Percentiles rank a stretch among this genome's conserved stretches.
Evolutionary conservation across 2,329 filamentous ascomycete genomes (phyloP).

Genomic region (Cadophora gregata): DNA sequence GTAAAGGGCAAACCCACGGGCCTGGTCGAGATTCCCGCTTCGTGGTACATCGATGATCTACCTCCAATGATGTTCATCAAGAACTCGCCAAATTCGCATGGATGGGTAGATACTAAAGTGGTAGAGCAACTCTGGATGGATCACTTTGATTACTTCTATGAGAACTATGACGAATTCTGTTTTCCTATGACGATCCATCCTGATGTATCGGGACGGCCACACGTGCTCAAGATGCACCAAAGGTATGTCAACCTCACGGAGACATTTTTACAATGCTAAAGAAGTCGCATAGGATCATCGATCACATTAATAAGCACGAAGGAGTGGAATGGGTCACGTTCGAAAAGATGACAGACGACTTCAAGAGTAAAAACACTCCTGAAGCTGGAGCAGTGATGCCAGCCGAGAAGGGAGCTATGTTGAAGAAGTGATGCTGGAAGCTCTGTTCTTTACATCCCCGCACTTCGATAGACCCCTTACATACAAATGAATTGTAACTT

Average conservation of each 20-base stretch:
- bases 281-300: slow-evolving; percentile 70
- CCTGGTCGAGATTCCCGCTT: slow-evolving; percentile 69
- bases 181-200: slow-evolving; percentile 82
- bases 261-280: slow-evolving; percentile 60
- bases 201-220: slow-evolving; percentile 73
- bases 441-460: not conserved
- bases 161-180: slow-evolving; percentile 77
- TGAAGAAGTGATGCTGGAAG: slow-evolving; percentile 15
- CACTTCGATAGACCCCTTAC: not conserved
- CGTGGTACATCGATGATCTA: slow-evolving; percentile 66
- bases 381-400: slow-evolving; percentile 66
- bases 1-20: slow-evolving; percentile 64
- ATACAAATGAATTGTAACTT: not conserved
- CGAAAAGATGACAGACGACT: slow-evolving; percentile 74
- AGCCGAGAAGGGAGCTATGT: slow-evolving; percentile 43
- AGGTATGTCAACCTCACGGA: slow-evolving; percentile 71
- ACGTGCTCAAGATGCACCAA: slow-evolving; percentile 77
- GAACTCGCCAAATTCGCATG: slow-evolving; percentile 67
- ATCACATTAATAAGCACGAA: slow-evolving; percentile 67
- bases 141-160: slow-evolving; percentile 76
- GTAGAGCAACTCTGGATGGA: slow-evolving; percentile 51
- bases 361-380: slow-evolving; percentile 68
- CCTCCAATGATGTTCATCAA: slow-evolving; percentile 79
- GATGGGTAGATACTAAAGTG: slow-evolving; percentile 59
- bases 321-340: slow-evolving; percentile 72